Evolutionary conservation across 208 protist genomes (phyloP).

Genomic region (Crithidia bombi): DNA sequence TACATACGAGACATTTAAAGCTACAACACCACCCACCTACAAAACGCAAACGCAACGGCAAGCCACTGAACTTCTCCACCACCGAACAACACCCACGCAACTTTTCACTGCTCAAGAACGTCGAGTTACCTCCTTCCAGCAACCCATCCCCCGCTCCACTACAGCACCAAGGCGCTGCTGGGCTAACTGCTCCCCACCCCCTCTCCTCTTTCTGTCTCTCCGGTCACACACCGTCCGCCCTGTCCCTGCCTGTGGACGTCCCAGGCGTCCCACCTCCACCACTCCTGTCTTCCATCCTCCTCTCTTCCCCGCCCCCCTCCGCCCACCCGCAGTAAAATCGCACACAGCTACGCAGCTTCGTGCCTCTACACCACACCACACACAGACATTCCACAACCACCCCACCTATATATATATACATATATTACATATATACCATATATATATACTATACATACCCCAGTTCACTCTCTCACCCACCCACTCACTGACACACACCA

Average conservation of each 20-base stretch:
- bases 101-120: too few relatives aligned
- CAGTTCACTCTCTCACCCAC: background rate
- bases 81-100: too few relatives aligned
- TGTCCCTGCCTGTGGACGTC: background rate
- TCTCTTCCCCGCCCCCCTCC: background rate
- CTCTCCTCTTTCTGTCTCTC: too few relatives aligned
- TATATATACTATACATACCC: background rate
- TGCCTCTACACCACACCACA: background rate
- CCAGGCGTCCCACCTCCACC: background rate
- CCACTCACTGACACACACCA: background rate
- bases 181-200: too few relatives aligned
- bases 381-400: background rate
- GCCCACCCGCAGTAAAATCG: background rate
- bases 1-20: too few relatives aligned
- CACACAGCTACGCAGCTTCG: background rate
- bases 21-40: too few relatives aligned
- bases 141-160: too few relatives aligned
- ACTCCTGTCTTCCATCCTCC: background rate
- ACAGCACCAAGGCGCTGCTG: too few relatives aligned
- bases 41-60: too few relatives aligned
- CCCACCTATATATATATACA: conserved; percentile 1
- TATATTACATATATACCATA: background rate
- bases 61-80: too few relatives aligned
- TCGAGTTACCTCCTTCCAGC: too few relatives aligned
- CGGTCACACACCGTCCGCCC: too few relatives aligned